Evolutionary conservation across 1,284 basidiomycete species (phyloP), one percentile per base, ranked within the genome.

Genomic region (Neotropicomus parvogracilis): DNA sequence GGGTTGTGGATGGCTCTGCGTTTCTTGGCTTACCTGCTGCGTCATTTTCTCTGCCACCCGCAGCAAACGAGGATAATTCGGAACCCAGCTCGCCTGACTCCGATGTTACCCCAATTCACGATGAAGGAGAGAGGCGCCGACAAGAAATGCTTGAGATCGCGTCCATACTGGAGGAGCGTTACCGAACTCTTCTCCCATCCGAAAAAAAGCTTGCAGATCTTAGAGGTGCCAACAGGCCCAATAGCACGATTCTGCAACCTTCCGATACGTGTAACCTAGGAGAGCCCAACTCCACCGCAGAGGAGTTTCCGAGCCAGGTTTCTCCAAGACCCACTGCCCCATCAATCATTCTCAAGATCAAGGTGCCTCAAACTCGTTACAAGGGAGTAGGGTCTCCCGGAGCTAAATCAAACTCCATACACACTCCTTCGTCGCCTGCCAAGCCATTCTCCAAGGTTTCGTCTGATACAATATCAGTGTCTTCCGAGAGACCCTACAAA

Each of bases 81-180:
- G 65, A 66, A 37, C 44, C 55, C 11, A 60, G 55, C 41, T 54
- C 64, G 44, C 62, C 68, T 19, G 70, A 64, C 19, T 46, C 67
- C 20, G 73, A 77, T 54, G 73, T 70, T 7, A 56, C 70, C 13
- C 62, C 71, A n/a, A 61, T 67, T 12, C 64, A 73, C 40, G 63
- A 68, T 14, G 86, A 89, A 63, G 85, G 85, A 8, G 87, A 89
- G 64, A 72, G 84, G 51, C 74, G 85, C 40, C 73, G 82, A 48
- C 72, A 75, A 59, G 79, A 81, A 63, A 87, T 91, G 81, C 72
- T 90, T 11, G 77, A 80, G 38, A 75, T 80, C 16, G 87, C 88
- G 12, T 64, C 73, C 47, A 63, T 66, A 29, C 65, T 91, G 43
- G 87, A 88, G 58, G 78, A 81, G 48, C 80, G 87, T 37, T 90